phyloP scores from a whole-genome alignment of 176 grass and related monocot species.

The Urochloa ruziziensis region DNA sequence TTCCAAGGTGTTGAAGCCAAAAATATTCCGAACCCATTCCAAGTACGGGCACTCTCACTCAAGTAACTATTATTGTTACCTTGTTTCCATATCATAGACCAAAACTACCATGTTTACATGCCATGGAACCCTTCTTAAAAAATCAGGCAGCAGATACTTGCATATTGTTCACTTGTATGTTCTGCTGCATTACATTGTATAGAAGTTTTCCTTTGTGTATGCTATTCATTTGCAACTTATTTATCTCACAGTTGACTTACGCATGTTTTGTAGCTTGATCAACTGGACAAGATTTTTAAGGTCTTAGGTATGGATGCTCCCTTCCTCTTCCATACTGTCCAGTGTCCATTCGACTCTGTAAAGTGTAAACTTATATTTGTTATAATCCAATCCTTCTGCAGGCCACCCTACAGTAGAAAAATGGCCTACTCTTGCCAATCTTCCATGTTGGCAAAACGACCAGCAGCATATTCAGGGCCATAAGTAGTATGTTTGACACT shows the following conservation, averaged over 20 bases:
- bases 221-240: constrained; percentile 25
- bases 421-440: constrained; percentile 94
- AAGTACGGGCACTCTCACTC: constrained; percentile 56
- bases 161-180: constrained; percentile 19
- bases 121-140: constrained; percentile 4
- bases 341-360: no score
- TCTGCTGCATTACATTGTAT: neutral
- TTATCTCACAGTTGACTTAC: constrained; percentile 47
- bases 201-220: constrained; percentile 8
- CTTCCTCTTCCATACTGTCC: constrained; percentile 22
- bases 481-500: constrained; percentile 75
- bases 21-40: constrained; percentile 89
- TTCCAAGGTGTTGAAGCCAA: constrained; percentile 99
- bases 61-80: constrained; percentile 18
- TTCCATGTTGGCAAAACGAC: constrained; percentile 85
- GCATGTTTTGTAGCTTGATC: constrained; percentile 75
- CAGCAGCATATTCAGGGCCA: constrained; percentile 87
- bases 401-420: constrained; percentile 96
- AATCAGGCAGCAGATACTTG: neutral
- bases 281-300: constrained; percentile 99
- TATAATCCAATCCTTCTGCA: constrained; percentile 43
- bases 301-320: constrained; percentile 71
- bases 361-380: neutral
- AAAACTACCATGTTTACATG: neutral
- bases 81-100: neutral